Conservation (phyloP, 257 asterid genomes). For the Gentiana dahurica region DNA sequence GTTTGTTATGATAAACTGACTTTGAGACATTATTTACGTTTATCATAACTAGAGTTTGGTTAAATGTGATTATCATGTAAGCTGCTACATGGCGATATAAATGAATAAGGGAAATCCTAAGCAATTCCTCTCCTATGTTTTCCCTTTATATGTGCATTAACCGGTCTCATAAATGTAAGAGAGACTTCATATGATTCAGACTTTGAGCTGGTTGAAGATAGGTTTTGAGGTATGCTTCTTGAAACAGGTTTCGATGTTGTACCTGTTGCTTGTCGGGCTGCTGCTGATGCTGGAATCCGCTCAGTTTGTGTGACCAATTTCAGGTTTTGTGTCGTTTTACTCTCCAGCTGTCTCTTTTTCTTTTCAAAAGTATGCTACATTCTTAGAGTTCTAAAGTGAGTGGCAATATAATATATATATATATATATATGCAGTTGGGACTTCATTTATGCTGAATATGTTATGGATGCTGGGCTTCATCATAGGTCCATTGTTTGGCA, state of each 20-base stretch:
- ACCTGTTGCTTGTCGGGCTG: constrained; percentile 98
- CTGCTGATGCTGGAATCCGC: constrained; percentile 97
- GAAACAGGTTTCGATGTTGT: constrained; percentile 91
- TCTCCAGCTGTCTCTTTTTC: too few relatives aligned
- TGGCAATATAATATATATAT: not conserved
- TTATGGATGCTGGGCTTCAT: constrained; percentile 94
- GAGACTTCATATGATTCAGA: not conserved
- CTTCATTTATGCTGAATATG: constrained; percentile 93
- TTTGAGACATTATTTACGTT: not conserved
- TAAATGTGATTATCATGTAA: too few relatives aligned
- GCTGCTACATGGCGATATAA: too few relatives aligned
- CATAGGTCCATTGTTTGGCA: constrained; percentile 97
- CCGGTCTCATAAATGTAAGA: too few relatives aligned
- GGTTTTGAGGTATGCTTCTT: not conserved
- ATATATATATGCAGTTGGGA: constrained; percentile 80
- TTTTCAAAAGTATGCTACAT: not conserved
- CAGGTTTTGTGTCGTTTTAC: constrained; percentile 31
- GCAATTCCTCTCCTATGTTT: not conserved
- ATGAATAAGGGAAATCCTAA: not conserved
- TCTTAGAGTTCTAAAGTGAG: not conserved
- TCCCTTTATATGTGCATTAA: not conserved
- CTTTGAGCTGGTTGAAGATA: not conserved
- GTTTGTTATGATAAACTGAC: too few relatives aligned
- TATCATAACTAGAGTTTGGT: not conserved
- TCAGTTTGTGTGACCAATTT: constrained; percentile 93